Conservation (phyloP, 345 rosid species). For the Hibiscus tridactylites region DNA sequence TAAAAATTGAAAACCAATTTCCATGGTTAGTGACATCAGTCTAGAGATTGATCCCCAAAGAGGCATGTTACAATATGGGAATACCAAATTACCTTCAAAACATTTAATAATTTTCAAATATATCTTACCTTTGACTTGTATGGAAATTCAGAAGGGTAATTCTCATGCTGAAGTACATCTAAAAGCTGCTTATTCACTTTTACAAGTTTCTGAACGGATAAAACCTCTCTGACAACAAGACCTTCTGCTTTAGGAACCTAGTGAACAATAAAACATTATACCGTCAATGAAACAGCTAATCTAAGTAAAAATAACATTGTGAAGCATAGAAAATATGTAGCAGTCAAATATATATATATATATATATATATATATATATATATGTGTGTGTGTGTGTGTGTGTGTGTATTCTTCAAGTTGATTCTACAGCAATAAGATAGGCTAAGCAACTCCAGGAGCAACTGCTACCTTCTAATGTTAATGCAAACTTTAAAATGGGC, state of each 20-base stretch:
- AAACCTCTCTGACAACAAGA: background rate
- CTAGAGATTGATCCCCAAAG: background rate
- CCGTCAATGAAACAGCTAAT: slow-evolving; percentile 5
- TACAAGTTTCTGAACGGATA: background rate
- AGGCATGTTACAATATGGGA: background rate
- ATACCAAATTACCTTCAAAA: background rate
- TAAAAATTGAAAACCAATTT: background rate
- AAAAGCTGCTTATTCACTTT: background rate
- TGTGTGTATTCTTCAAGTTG: too few species aligned
- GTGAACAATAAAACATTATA: slow-evolving; percentile 6
- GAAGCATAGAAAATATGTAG: too few species aligned
- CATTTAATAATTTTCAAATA: background rate
- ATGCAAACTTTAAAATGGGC: too few species aligned
- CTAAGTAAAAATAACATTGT: slow-evolving; percentile 5
- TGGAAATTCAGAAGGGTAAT: background rate
- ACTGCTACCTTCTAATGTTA: too few species aligned
- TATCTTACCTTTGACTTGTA: slow-evolving; percentile 6
- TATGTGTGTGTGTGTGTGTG: too few species aligned
- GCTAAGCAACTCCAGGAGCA: too few species aligned
- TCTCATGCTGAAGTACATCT: background rate
- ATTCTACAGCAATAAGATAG: too few species aligned
- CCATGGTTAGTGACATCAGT: background rate
- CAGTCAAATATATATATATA: too few species aligned
- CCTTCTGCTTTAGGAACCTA: background rate
- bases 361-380: too few species aligned